A percentile compares a stretch with the other conserved stretches of the same genome.
phyloP scores from a whole-genome alignment of 108 stramenopile species.

The Bacterosira constricta region DNA sequence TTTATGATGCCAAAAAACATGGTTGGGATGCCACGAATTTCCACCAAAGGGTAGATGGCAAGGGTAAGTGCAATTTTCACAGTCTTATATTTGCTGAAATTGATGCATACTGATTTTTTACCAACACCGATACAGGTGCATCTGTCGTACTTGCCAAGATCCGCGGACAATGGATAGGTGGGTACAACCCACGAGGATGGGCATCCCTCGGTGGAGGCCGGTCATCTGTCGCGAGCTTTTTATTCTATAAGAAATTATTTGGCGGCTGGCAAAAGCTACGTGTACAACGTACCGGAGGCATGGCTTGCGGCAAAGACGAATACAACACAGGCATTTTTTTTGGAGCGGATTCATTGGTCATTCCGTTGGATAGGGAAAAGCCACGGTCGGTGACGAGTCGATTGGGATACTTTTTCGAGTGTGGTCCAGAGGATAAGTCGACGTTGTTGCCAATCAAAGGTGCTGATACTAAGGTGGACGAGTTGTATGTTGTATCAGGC shows the following conservation, averaged over 20 bases:
- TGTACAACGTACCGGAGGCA: conserved; percentile 70
- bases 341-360: conserved; percentile 68
- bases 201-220: conserved; percentile 62
- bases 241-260: conserved; percentile 52
- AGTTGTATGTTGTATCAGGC: conserved; percentile 64
- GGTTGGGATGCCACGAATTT: conserved; percentile 61
- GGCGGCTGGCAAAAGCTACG: conserved; percentile 59
- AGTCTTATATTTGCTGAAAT: no score
- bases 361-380: conserved; percentile 42
- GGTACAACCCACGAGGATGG: conserved; percentile 79
- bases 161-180: conserved; percentile 46
- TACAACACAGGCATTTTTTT: conserved; percentile 64
- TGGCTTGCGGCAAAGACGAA: conserved; percentile 74
- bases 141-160: conserved; percentile 58
- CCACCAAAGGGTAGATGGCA: conserved; percentile 64
- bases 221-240: conserved; percentile 62
- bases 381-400: conserved; percentile 47
- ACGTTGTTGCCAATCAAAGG: conserved; percentile 51
- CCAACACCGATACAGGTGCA: no score
- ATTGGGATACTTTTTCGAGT: conserved; percentile 72
- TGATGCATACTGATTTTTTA: no score
- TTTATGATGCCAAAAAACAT: conserved; percentile 60
- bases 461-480: conserved; percentile 33
- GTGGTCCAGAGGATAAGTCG: conserved; percentile 49
- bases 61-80: no score